Evolutionary conservation across 2,329 filamentous ascomycete species (phyloP).

Genomic region (Venturia pyrina): DNA sequence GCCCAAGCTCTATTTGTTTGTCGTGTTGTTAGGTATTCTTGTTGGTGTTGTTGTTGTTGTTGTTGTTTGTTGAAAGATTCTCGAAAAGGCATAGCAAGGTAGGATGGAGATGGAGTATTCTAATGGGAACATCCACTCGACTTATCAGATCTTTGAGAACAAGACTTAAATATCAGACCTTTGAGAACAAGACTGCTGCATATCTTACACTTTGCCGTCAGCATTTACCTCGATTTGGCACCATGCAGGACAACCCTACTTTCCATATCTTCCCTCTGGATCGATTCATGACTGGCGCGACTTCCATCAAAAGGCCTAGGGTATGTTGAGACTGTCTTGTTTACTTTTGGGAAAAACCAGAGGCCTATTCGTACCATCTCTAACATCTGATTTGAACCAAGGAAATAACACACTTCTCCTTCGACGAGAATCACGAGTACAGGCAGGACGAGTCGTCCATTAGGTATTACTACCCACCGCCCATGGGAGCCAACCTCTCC

Average conservation of each 20-base stretch:
- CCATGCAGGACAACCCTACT: neutral
- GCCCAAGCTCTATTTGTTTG: neutral
- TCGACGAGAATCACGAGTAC: constrained; percentile 72
- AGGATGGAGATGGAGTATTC: too few species aligned
- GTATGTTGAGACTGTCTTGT: neutral
- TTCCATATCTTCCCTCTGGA: neutral
- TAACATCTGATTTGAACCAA: constrained; percentile 23
- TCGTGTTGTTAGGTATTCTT: too few species aligned
- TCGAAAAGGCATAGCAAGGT: too few species aligned
- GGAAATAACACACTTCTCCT: constrained; percentile 92
- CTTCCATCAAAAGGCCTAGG: constrained; percentile 9
- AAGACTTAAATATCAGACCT: neutral
- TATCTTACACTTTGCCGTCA: too few species aligned
- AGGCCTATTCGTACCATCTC: neutral
- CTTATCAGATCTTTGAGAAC: neutral
- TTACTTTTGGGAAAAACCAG: neutral
- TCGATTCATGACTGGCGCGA: neutral
- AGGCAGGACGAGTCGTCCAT: constrained; percentile 68
- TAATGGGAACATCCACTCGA: neutral
- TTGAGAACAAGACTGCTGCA: neutral
- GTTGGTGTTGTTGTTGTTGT: neutral
- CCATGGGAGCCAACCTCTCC: constrained; percentile 64
- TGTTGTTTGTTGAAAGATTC: neutral
- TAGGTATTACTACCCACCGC: constrained; percentile 74
- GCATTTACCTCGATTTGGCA: neutral